Evolutionary conservation across 169 alveolate species (phyloP).

Genomic region (Cryptosporidium canis): DNA sequence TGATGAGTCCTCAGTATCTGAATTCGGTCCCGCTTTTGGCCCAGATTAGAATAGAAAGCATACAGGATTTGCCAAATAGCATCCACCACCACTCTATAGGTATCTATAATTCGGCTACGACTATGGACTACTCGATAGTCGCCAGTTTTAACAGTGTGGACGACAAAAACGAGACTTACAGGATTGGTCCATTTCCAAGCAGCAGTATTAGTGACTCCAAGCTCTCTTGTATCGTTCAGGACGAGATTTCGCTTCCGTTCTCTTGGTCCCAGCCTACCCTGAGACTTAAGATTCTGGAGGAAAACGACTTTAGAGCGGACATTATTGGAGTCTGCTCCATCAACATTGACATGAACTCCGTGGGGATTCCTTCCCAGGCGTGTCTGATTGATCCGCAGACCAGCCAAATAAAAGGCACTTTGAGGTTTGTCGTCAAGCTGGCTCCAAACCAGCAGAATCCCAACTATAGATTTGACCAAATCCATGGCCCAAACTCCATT

Average conservation of each 20-base stretch:
- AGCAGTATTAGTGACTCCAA: not conserved
- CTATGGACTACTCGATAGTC: constrained; percentile 54
- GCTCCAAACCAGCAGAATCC: constrained; percentile 67
- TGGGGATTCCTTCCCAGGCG: constrained; percentile 59
- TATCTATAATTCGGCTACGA: constrained; percentile 6
- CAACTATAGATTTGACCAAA: constrained; percentile 64
- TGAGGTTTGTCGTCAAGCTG: constrained; percentile 28
- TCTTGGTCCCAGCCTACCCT: constrained; percentile 47
- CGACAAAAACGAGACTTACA: constrained; percentile 61
- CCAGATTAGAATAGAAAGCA: constrained; percentile 55
- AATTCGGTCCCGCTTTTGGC: constrained; percentile 68
- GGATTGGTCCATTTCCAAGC: constrained; percentile 67
- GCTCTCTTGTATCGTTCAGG: constrained; percentile 35
- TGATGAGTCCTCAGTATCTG: constrained; percentile 15
- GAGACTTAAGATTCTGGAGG: constrained; percentile 40
- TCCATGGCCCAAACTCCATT: constrained; percentile 66
- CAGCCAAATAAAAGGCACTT: constrained; percentile 32
- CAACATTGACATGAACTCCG: constrained; percentile 16
- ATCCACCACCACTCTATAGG: not conserved
- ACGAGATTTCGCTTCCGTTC: constrained; percentile 42
- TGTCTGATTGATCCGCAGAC: constrained; percentile 50
- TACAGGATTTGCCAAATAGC: constrained; percentile 38
- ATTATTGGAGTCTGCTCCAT: constrained; percentile 32
- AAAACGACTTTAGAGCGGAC: constrained; percentile 58
- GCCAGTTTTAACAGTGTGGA: constrained; percentile 60